phyloP scores from a whole-genome alignment of 2,329 filamentous ascomycete species.

The Fusarium sp. region DNA sequence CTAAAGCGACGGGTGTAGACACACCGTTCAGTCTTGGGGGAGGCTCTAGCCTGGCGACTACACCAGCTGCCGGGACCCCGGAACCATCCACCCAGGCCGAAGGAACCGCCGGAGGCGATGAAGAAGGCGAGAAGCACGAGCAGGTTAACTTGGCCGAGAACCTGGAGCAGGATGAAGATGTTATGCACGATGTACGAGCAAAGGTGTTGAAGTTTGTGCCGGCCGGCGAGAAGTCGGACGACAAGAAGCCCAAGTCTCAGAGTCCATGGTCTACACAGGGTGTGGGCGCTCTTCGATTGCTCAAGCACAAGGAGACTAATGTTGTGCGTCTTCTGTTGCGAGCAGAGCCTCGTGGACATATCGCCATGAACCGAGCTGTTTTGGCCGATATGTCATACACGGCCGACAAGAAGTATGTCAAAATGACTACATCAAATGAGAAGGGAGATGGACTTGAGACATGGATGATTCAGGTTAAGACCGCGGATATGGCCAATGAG shows the following conservation, averaged over 20 bases:
- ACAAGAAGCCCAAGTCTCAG: constrained; percentile 59
- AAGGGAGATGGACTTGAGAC: constrained; percentile 71
- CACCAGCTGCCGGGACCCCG: constrained; percentile 68
- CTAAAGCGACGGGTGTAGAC: constrained; percentile 63
- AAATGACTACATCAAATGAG: constrained; percentile 67
- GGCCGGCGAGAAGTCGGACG: constrained; percentile 59
- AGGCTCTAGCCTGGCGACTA: constrained; percentile 70
- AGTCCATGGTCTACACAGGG: constrained; percentile 76
- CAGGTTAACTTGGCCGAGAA: constrained; percentile 76
- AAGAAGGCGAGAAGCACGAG: constrained; percentile 70
- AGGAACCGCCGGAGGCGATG: constrained; percentile 55
- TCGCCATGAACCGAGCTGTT: constrained; percentile 77
- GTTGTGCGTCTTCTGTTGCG: constrained; percentile 76
- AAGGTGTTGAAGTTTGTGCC: constrained; percentile 73
- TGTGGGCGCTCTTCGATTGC: constrained; percentile 75
- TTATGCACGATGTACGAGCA: constrained; percentile 75
- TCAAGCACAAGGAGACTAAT: constrained; percentile 78
- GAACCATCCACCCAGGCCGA: constrained; percentile 63
- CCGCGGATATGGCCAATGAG: constrained; percentile 65
- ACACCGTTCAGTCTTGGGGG: constrained; percentile 67
- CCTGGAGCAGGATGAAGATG: constrained; percentile 77
- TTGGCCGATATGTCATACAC: constrained; percentile 72
- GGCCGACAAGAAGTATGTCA: constrained; percentile 69
- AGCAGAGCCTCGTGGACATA: constrained; percentile 78
- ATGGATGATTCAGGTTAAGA: constrained; percentile 79